Conservation (phyloP, 495 filamentous ascomycete genomes). For the Aspergillus leporis region DNA sequence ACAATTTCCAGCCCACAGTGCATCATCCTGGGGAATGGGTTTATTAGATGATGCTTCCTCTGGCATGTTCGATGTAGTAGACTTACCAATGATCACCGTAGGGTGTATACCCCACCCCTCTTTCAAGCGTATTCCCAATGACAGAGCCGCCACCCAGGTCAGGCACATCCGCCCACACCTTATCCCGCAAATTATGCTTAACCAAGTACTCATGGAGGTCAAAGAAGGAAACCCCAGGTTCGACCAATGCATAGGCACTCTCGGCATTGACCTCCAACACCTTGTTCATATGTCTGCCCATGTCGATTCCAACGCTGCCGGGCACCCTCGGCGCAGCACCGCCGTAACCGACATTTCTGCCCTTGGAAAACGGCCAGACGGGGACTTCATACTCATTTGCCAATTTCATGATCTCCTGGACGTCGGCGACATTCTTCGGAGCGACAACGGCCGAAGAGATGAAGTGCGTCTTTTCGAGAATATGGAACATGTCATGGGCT, state of each 20-base stretch:
- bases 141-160: constrained; percentile 60
- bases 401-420: constrained; percentile 46
- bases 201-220: constrained; percentile 50
- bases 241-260: constrained; percentile 53
- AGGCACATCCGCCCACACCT: constrained; percentile 40
- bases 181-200: constrained; percentile 24
- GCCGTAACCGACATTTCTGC: constrained; percentile 54
- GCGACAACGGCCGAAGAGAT: constrained; percentile 52
- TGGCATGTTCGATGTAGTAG: too few species aligned
- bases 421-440: constrained; percentile 43
- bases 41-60: too few species aligned
- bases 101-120: constrained; percentile 59
- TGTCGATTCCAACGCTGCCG: constrained; percentile 55
- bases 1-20: constrained; percentile 56
- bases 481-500: constrained; percentile 53
- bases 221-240: constrained; percentile 60
- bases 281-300: constrained; percentile 55
- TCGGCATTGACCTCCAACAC: constrained; percentile 56
- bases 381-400: constrained; percentile 52
- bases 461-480: constrained; percentile 53
- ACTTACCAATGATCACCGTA: constrained; percentile 45
- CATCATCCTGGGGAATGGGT: neutral
- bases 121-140: constrained; percentile 56
- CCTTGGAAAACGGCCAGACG: constrained; percentile 56
- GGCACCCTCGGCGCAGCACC: too few species aligned